A percentile compares a stretch with the other conserved stretches of the same genome.
Evolutionary conservation across 768 basidiomycete species (phyloP).

Genomic region (Lepiota venenata): DNA sequence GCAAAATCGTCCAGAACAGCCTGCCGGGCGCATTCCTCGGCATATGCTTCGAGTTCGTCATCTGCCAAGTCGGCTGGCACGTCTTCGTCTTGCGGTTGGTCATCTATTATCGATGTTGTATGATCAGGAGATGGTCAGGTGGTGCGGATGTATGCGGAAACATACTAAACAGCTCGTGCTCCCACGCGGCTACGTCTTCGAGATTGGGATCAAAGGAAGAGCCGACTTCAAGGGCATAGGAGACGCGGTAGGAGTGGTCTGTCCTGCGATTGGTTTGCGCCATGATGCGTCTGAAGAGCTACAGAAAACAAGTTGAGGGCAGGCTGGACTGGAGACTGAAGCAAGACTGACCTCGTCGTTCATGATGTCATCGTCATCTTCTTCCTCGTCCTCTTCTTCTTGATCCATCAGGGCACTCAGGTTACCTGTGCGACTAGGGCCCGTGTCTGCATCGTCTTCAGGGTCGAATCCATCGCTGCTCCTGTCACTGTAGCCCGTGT

Average conservation of each 20-base stretch:
- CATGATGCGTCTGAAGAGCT: constrained; percentile 71
- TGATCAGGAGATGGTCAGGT: neutral
- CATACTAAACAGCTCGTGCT: constrained; percentile 46
- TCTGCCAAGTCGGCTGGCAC: constrained; percentile 47
- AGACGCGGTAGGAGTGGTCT: constrained; percentile 54
- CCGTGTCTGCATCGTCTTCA: constrained; percentile 24
- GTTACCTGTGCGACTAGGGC: neutral
- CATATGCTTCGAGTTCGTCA: constrained; percentile 57
- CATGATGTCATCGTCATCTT: constrained; percentile 57
- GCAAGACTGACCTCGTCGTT: constrained; percentile 52
- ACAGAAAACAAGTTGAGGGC: constrained; percentile 3
- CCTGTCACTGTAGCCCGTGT: constrained; percentile 26
- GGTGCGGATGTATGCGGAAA: neutral
- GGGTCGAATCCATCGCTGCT: constrained; percentile 52
- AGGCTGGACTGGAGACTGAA: neutral
- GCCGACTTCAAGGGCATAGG: constrained; percentile 66
- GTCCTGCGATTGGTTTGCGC: constrained; percentile 46
- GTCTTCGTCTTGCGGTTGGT: constrained; percentile 22
- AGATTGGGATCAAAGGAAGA: constrained; percentile 75
- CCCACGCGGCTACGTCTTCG: constrained; percentile 63
- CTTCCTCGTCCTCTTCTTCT: constrained; percentile 46
- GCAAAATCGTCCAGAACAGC: constrained; percentile 43
- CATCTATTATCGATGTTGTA: neutral
- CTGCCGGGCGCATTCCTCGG: constrained; percentile 45
- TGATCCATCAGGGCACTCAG: constrained; percentile 36